Evolutionary conservation across 192 early-diverging fungal genomes (phyloP).

Genomic region (Coemansia sp.): DNA sequence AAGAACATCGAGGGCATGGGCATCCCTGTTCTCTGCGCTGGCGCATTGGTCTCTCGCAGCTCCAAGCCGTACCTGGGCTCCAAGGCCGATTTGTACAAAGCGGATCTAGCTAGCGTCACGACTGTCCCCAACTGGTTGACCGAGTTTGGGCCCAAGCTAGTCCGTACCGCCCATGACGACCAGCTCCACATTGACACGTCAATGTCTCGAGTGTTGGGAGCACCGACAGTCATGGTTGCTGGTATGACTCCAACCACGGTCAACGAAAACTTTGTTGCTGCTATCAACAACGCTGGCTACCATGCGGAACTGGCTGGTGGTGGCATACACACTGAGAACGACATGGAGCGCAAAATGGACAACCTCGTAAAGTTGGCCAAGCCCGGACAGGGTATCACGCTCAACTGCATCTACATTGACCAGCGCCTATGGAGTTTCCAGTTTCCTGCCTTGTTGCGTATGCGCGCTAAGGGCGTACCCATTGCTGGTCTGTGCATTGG

Average conservation of each 20-base stretch:
- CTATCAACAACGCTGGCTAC: conserved; percentile 88
- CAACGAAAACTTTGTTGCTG: conserved; percentile 77
- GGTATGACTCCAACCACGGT: conserved; percentile 93
- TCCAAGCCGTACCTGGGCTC: conserved; percentile 67
- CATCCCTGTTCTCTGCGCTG: conserved; percentile 55
- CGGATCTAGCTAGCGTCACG: conserved; percentile 65
- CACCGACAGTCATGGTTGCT: conserved; percentile 92
- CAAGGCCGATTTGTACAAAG: conserved; percentile 75
- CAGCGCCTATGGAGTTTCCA: conserved; percentile 84
- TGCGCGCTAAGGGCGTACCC: conserved; percentile 84
- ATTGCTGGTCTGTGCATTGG: conserved; percentile 91
- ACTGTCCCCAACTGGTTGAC: conserved; percentile 86
- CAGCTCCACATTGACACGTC: conserved; percentile 85
- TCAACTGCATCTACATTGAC: conserved; percentile 92
- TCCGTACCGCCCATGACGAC: conserved; percentile 58
- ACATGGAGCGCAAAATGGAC: conserved; percentile 70
- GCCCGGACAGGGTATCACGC: conserved; percentile 84
- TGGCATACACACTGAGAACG: conserved; percentile 78
- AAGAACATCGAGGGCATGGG: conserved; percentile 90
- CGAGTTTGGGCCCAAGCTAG: conserved; percentile 81
- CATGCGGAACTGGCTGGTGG: conserved; percentile 91
- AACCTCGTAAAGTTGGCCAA: conserved; percentile 71
- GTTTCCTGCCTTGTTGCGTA: conserved; percentile 74
- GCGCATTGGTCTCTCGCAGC: conserved; percentile 12
- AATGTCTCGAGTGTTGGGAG: conserved; percentile 83